A percentile compares a stretch with the other conserved stretches of the same genome.
Conservation (phyloP, 306 rosid genomes). For the Prinsepia uniflora region DNA sequence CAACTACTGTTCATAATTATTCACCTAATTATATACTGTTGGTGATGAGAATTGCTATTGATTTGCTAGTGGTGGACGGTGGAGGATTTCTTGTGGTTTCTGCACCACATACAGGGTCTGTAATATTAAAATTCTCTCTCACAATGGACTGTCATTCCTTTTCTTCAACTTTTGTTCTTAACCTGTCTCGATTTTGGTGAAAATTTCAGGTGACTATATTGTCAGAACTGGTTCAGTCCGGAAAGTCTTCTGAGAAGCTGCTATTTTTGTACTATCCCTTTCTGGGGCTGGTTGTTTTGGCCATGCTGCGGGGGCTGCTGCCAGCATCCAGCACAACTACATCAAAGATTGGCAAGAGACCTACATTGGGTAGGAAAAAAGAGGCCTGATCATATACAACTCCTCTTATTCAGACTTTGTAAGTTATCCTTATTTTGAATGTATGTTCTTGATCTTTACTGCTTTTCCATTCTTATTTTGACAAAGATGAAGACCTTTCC, state of each 20-base stretch:
- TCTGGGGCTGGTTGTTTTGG: slow-evolving; percentile 55
- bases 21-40: neutral
- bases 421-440: neutral
- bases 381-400: slow-evolving; percentile 38
- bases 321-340: slow-evolving; percentile 33
- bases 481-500: neutral
- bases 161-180: neutral
- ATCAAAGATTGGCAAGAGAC: slow-evolving; percentile 31
- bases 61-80: neutral
- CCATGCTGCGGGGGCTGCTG: slow-evolving; percentile 54
- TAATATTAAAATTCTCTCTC: neutral
- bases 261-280: slow-evolving; percentile 47
- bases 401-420: neutral
- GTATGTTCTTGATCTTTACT: neutral
- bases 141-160: neutral
- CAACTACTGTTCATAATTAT: no score
- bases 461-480: neutral
- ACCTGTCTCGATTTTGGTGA: slow-evolving; percentile 6
- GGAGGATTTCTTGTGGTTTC: neutral
- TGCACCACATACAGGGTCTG: neutral
- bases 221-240: slow-evolving; percentile 53
- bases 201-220: slow-evolving; percentile 53
- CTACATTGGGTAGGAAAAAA: slow-evolving; percentile 46
- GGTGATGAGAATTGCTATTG: neutral
- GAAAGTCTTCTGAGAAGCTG: slow-evolving; percentile 57